phyloP scores from a whole-genome alignment of 2,329 filamentous ascomycete species.

The Aspergillus vadensis region DNA sequence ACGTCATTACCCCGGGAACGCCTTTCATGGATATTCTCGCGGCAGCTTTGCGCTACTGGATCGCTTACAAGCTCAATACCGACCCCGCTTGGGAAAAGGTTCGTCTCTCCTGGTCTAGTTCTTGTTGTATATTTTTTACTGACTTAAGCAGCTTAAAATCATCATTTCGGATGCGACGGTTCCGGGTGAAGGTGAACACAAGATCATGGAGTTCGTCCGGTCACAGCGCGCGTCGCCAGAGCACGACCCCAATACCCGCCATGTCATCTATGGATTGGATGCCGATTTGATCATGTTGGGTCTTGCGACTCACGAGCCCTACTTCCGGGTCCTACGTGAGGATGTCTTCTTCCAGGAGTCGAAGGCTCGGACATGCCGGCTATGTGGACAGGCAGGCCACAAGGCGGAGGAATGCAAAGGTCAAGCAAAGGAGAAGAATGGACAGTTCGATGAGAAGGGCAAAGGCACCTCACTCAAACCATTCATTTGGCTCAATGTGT shows the following conservation, averaged over 20 bases:
- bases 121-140: slow-evolving; percentile 21
- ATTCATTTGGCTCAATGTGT: slow-evolving; percentile 97
- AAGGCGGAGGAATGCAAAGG: slow-evolving; percentile 84
- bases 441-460: slow-evolving; percentile 80
- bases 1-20: slow-evolving; percentile 89
- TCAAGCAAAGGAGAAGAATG: slow-evolving; percentile 73
- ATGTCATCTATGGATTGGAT: slow-evolving; percentile 97
- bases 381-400: slow-evolving; percentile 92
- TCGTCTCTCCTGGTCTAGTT: slow-evolving; percentile 14
- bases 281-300: slow-evolving; percentile 99
- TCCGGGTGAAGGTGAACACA: slow-evolving; percentile 96
- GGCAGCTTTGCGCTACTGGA: slow-evolving; percentile 89
- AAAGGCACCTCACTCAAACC: slow-evolving; percentile 74
- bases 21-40: slow-evolving; percentile 98
- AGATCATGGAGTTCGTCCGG: slow-evolving; percentile 98
- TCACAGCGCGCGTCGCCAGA: slow-evolving; percentile 88
- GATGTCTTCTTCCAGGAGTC: slow-evolving; percentile 93
- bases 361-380: slow-evolving; percentile 76
- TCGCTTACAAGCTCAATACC: slow-evolving; percentile 94
- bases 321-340: slow-evolving; percentile 93
- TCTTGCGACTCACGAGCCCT: slow-evolving; percentile 92
- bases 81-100: slow-evolving; percentile 90
- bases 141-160: slow-evolving; percentile 69
- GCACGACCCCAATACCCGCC: slow-evolving; percentile 93
- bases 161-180: slow-evolving; percentile 98